Percentiles rank a stretch among this genome's conserved stretches.
phyloP scores from a whole-genome alignment of 345 rosid genomes.

The Capsella bursapastoris region DNA sequence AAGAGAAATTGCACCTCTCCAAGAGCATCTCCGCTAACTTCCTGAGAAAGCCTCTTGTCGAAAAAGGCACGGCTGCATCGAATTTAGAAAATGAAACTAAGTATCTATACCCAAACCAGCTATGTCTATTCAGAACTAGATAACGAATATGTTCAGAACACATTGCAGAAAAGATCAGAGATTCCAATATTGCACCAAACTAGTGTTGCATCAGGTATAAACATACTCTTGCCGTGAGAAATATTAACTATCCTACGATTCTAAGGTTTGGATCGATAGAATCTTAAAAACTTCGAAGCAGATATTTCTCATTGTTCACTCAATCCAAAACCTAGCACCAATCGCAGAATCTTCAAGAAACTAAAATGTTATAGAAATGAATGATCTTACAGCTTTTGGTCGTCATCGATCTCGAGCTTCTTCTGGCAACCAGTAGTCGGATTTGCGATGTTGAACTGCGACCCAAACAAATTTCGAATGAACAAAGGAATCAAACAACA shows the following conservation, averaged over 20 bases:
- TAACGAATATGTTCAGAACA: neutral
- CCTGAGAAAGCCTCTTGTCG: constrained; percentile 91
- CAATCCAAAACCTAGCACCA: neutral
- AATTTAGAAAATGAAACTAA: neutral
- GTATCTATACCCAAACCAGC: neutral
- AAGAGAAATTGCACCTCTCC: constrained; percentile 61
- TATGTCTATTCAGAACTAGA: neutral
- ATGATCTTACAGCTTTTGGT: constrained; percentile 54
- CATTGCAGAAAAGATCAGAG: neutral
- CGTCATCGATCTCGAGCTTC: constrained; percentile 63
- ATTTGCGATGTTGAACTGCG: constrained; percentile 58
- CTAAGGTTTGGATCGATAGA: neutral
- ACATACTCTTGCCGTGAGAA: neutral
- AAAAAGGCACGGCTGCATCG: constrained; percentile 70
- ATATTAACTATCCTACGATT: neutral
- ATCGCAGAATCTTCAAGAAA: neutral
- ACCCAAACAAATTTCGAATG: neutral
- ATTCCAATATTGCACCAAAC: neutral
- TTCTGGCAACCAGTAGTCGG: constrained; percentile 66
- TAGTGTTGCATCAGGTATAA: neutral
- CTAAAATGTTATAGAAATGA: neutral
- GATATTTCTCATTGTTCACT: neutral
- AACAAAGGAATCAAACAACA: neutral
- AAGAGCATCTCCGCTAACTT: constrained; percentile 76
- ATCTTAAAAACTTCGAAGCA: neutral